These are phyloP conservation scores for Monilinia vaccinii-corymbosi DNA, from an alignment of 2,329 filamentous ascomycete genomes.

Conservation along the genomic window DNA sequence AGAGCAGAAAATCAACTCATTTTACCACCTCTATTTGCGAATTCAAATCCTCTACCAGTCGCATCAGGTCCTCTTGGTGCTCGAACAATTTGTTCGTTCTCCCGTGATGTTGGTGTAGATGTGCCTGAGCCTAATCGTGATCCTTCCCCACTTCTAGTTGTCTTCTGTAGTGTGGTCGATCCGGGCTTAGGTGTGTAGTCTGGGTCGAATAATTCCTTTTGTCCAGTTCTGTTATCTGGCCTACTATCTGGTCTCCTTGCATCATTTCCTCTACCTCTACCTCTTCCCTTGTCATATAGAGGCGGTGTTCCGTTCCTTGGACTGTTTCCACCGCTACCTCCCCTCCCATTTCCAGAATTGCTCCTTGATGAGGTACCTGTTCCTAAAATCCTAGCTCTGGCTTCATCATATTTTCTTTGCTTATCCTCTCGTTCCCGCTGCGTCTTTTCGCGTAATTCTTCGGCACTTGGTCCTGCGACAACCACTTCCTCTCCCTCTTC, in stretches of 20 bases:
- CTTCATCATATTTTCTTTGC: constrained; percentile 82
- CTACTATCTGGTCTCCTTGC: constrained; percentile 19
- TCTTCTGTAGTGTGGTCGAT: constrained; percentile 35
- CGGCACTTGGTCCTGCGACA: constrained; percentile 56
- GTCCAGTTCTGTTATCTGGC: constrained; percentile 29
- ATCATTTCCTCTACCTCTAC: constrained; percentile 35
- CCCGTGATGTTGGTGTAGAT: constrained; percentile 43
- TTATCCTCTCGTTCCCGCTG: constrained; percentile 79
- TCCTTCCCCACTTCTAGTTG: constrained; percentile 32
- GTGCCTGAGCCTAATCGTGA: constrained; percentile 34
- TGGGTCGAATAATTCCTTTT: constrained; percentile 68
- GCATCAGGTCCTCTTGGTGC: constrained; percentile 70
- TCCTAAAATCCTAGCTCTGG: constrained; percentile 78
- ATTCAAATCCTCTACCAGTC: constrained; percentile 69
- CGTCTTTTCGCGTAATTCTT: constrained; percentile 70
- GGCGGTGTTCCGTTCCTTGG: constrained; percentile 59
- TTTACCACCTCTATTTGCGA: constrained; percentile 54
- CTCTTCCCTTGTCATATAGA: constrained; percentile 36
- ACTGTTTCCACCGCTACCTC: constrained; percentile 24
- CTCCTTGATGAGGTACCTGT: constrained; percentile 37
- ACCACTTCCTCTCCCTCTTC: constrained; percentile 59
- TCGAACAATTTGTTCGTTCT: constrained; percentile 59
- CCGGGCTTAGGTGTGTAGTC: constrained; percentile 58
- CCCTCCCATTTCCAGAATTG: constrained; percentile 5
- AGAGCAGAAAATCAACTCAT: constrained; percentile 34